Evolutionary conservation across 345 rosid genomes (phyloP).

Genomic region (Salix dunnii): DNA sequence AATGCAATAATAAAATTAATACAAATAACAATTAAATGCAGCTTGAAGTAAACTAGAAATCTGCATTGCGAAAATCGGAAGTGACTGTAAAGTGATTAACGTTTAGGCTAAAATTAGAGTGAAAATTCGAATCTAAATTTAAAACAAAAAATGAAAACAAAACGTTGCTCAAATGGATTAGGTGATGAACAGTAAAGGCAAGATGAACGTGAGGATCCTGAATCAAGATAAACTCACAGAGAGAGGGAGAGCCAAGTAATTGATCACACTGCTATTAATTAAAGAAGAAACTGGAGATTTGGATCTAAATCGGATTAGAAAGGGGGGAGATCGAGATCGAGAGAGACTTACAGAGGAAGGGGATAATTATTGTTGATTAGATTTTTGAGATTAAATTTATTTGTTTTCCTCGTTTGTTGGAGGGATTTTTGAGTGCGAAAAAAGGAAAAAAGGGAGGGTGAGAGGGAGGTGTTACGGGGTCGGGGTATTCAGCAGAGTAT

Average conservation of each 20-base stretch:
- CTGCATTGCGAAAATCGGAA: too few relatives aligned
- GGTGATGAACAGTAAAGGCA: too few relatives aligned
- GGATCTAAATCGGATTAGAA: neutral
- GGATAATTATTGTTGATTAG: neutral
- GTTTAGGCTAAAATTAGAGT: too few relatives aligned
- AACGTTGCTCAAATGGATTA: too few relatives aligned
- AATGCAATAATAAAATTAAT: too few relatives aligned
- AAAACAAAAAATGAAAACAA: too few relatives aligned
- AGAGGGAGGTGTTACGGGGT: neutral
- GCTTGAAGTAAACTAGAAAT: too few relatives aligned
- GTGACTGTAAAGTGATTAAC: too few relatives aligned
- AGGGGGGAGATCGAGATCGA: neutral
- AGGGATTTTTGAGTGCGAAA: conserved; percentile 5
- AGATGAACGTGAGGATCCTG: neutral
- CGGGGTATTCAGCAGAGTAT: too few relatives aligned
- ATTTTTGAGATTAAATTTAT: neutral
- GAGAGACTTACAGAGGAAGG: neutral
- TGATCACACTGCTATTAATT: neutral
- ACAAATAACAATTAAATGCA: too few relatives aligned
- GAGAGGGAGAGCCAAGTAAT: neutral
- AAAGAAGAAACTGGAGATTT: neutral
- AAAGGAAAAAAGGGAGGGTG: neutral
- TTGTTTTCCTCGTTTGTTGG: neutral
- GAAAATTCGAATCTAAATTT: too few relatives aligned
- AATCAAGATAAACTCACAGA: neutral